Evolutionary conservation across 108 stramenopile genomes (phyloP), one percentile per base, ranked within the genome.

Genomic region (Parietichytrium sp.): DNA sequence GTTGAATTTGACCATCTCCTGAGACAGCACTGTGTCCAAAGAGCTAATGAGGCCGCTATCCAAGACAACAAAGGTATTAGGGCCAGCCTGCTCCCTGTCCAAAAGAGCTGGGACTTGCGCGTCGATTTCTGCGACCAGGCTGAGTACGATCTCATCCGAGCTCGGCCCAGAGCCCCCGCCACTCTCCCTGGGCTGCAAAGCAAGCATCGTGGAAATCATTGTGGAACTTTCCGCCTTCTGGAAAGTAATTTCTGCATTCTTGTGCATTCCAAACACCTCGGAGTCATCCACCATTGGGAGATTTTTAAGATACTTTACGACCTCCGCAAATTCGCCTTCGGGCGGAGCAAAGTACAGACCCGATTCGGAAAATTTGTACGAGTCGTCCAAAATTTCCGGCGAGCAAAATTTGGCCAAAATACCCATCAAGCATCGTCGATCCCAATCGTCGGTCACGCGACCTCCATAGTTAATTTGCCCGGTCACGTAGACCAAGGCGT

Each of bases 391-490:
- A 12, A 91, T 52, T 10, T 79, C 78, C n/a, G 84, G 82, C 16
- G 36, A 82, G 42, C 88, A 33, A 80, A 83, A 92, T 49, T 87
- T 89, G 23, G 55, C 50, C 49, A 92, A 79, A 78, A 92, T 86
- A 48, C 78, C 83, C 88, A 91, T 87, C 31, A 92, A 77, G 54
- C 88, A 88, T 8, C 91, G 48, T 23, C 90, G 27, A 54, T 92
- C 91, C 90, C 89, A 90, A 79, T 92, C 90, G 54, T 92, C 91
- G 13, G 91, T 92, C 3, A 92, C 91, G 23, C 90, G 86, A 4
- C 91, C 91, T 15, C 91, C 91, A 48, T 92, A 92, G 86, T 92
- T 92, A 80, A 92, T 92, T 30, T 92, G 90, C 4, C 90, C 91
- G 8, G 91, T 92, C 16, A 92, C 88, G 49, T 88, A 92, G 49